Conservation (phyloP, 805 yeast species). For the Priceomyces carsonii region DNA sequence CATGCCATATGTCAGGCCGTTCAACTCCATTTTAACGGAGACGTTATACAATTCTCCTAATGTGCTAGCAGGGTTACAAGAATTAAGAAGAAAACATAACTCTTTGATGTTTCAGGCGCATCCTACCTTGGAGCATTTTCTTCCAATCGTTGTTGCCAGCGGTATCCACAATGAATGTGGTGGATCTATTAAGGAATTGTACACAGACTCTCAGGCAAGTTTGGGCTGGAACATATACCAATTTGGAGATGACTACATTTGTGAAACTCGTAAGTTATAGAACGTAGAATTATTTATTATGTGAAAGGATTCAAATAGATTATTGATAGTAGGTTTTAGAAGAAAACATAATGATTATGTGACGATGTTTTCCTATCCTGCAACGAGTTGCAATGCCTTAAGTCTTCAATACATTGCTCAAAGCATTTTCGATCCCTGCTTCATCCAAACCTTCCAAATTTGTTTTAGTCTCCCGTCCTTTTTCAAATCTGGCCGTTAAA, state of each 20-base stretch:
- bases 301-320: too few relatives aligned
- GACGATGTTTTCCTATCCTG: too few relatives aligned
- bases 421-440: constrained; percentile 42
- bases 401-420: constrained; percentile 42
- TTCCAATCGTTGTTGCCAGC: constrained; percentile 63
- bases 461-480: constrained; percentile 51
- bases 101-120: constrained; percentile 54
- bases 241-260: constrained; percentile 32
- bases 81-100: constrained; percentile 28
- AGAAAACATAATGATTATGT: too few relatives aligned
- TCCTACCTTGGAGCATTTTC: constrained; percentile 76
- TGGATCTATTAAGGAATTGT: constrained; percentile 43
- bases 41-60: constrained; percentile 35
- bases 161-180: constrained; percentile 50
- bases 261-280: too few relatives aligned
- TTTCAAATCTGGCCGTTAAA: constrained; percentile 70
- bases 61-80: constrained; percentile 37
- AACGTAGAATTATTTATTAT: too few relatives aligned
- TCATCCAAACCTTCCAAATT: constrained; percentile 50
- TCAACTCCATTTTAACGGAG: constrained; percentile 47
- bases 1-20: constrained; percentile 53
- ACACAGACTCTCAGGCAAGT: constrained; percentile 43
- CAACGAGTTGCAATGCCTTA: too few relatives aligned
- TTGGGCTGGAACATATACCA: constrained; percentile 74
- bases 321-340: too few relatives aligned